These are phyloP conservation scores for Clausena lansium DNA, from an alignment of 345 rosid species.

Conservation along the genomic window DNA sequence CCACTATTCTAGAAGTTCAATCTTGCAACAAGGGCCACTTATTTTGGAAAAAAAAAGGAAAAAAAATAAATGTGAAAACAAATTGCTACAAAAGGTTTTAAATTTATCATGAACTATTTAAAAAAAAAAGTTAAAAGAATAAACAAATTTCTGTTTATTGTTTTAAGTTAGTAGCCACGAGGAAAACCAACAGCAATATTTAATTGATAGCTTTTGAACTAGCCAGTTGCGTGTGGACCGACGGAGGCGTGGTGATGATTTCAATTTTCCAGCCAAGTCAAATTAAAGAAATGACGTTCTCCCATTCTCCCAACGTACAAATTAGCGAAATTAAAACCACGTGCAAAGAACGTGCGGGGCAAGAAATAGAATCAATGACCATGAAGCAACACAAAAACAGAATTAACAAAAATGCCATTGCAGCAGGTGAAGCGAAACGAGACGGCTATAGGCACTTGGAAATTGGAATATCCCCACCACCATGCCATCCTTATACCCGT, in stretches of 20 bases:
- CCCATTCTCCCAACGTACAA: background rate
- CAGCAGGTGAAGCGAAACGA: background rate
- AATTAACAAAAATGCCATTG: constrained; percentile 18
- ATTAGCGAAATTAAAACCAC: constrained; percentile 16
- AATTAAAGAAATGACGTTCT: background rate
- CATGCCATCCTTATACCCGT: background rate
- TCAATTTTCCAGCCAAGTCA: background rate
- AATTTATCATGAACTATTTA: background rate
- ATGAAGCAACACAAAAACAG: too few relatives aligned
- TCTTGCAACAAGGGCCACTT: too few relatives aligned
- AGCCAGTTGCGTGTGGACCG: background rate
- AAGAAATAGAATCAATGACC: background rate
- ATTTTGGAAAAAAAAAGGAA: too few relatives aligned
- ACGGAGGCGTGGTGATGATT: too few relatives aligned
- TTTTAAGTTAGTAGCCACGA: background rate
- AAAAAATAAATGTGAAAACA: background rate
- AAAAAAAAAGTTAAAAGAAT: too few relatives aligned
- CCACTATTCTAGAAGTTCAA: too few relatives aligned
- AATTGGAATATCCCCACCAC: background rate
- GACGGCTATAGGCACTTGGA: background rate
- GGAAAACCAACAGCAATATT: too few relatives aligned
- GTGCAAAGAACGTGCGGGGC: constrained; percentile 20
- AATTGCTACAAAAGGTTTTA: too few relatives aligned
- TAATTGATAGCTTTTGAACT: too few relatives aligned
- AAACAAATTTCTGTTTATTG: too few relatives aligned